phyloP scores from a whole-genome alignment of 441 rosid genomes.

The Gossypium laxum region DNA sequence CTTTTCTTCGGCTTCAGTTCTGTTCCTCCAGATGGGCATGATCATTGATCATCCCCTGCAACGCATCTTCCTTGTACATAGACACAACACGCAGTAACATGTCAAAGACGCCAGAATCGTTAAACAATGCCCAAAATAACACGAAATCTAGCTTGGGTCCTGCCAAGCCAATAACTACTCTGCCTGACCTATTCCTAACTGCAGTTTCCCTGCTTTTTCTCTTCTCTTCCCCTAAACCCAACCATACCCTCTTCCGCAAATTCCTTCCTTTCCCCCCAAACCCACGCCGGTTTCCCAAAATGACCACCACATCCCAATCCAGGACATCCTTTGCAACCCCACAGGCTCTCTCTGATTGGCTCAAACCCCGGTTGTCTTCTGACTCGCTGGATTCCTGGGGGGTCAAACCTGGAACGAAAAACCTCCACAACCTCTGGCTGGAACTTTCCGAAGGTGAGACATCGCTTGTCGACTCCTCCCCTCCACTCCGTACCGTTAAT shows the following conservation, averaged over 20 bases:
- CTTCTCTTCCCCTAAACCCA: slow-evolving; percentile 37
- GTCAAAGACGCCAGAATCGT: slow-evolving; percentile 14
- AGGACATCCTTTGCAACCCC: slow-evolving; percentile 47
- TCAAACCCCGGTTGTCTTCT: slow-evolving; percentile 62
- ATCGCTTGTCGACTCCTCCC: slow-evolving; percentile 53
- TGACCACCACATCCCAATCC: slow-evolving; percentile 33
- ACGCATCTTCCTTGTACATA: not conserved
- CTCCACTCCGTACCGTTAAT: slow-evolving; percentile 62
- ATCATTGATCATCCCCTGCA: not conserved
- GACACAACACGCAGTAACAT: slow-evolving; percentile 6
- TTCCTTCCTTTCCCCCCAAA: slow-evolving; percentile 32
- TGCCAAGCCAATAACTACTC: slow-evolving; percentile 7
- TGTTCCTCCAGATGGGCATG: not conserved
- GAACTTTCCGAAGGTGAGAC: slow-evolving; percentile 77
- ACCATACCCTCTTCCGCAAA: slow-evolving; percentile 19
- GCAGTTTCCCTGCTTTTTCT: slow-evolving; percentile 53
- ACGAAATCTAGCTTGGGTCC: not conserved
- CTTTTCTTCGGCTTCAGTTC: too few relatives aligned
- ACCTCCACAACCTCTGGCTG: slow-evolving; percentile 87
- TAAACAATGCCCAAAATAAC: not conserved
- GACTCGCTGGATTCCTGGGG: slow-evolving; percentile 82
- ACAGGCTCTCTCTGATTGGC: slow-evolving; percentile 82
- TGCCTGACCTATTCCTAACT: slow-evolving; percentile 45
- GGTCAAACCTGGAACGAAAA: slow-evolving; percentile 77
- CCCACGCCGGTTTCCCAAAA: slow-evolving; percentile 33